Evolutionary conservation across 2,329 filamentous ascomycete genomes (phyloP).

Genomic region (Thielaviopsis euricoi): DNA sequence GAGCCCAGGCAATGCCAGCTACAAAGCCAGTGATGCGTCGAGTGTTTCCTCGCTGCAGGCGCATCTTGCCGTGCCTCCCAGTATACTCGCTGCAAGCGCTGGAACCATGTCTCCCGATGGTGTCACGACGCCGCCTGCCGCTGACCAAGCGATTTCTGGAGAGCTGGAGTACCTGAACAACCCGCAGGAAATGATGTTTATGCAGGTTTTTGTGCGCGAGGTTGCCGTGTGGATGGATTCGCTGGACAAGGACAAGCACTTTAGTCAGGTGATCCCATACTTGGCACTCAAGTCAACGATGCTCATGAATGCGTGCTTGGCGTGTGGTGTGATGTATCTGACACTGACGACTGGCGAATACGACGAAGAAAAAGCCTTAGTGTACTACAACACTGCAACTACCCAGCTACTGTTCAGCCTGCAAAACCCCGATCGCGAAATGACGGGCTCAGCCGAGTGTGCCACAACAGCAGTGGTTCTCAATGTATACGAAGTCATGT

Average conservation of each 20-base stretch:
- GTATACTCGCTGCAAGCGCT: constrained; percentile 9
- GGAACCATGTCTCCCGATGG: constrained; percentile 16
- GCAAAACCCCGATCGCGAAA: constrained; percentile 58
- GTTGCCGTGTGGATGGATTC: constrained; percentile 91
- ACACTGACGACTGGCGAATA: constrained; percentile 50
- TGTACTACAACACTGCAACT: constrained; percentile 77
- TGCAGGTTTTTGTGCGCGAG: constrained; percentile 84
- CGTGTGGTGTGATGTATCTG: constrained; percentile 73
- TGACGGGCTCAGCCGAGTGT: constrained; percentile 56
- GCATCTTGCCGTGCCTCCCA: constrained; percentile 16
- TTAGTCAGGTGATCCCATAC: constrained; percentile 69
- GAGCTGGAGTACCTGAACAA: constrained; percentile 50
- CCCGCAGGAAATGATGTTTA: constrained; percentile 67
- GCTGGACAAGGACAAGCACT: constrained; percentile 72
- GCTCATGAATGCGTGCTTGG: constrained; percentile 75
- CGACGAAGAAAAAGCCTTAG: constrained; percentile 58
- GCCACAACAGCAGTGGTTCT: constrained; percentile 76
- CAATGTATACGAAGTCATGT: constrained; percentile 90
- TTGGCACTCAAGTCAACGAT: constrained; percentile 69
- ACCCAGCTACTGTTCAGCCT: constrained; percentile 58
- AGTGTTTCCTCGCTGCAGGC: constrained; percentile 23
- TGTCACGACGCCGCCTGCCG: constrained; percentile 24
- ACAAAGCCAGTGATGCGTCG: constrained; percentile 23
- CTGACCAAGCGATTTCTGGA: constrained; percentile 19
- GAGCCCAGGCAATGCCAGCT: constrained; percentile 2